Evolutionary conservation across 306 rosid species (phyloP).

Genomic region (Echinosophora koreensis): DNA sequence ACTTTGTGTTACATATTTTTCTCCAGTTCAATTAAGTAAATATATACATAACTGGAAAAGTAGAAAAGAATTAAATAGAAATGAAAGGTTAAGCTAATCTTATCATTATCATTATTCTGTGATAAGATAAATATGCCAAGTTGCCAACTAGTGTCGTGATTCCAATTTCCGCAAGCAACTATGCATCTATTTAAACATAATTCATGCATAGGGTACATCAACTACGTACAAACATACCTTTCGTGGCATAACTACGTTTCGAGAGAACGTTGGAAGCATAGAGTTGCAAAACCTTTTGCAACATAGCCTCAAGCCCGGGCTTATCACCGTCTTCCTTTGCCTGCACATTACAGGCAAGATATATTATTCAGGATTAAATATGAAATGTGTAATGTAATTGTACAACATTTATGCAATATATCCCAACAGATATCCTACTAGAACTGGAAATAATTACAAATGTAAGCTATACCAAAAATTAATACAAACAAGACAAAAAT

Average conservation of each 20-base stretch:
- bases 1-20: no score
- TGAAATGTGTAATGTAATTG: background rate
- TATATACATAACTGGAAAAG: no score
- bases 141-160: conserved; percentile 4
- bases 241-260: conserved; percentile 80
- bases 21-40: no score
- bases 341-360: conserved; percentile 58
- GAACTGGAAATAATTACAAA: conserved; percentile 24
- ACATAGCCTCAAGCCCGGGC: conserved; percentile 97
- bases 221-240: conserved; percentile 61
- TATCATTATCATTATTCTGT: background rate
- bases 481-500: conserved; percentile 25
- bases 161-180: conserved; percentile 26
- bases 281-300: conserved; percentile 92
- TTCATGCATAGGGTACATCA: conserved; percentile 1
- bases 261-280: conserved; percentile 90
- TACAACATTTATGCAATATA: conserved; percentile 8
- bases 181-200: conserved; percentile 33
- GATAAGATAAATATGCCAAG: background rate
- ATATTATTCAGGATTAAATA: conserved; percentile 32
- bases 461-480: conserved; percentile 16
- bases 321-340: conserved; percentile 96
- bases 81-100: background rate
- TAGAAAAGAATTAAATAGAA: background rate
- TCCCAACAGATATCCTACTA: conserved; percentile 25